Conservation (phyloP, 179 eudicot species). For the Heliamphora pulchella region DNA sequence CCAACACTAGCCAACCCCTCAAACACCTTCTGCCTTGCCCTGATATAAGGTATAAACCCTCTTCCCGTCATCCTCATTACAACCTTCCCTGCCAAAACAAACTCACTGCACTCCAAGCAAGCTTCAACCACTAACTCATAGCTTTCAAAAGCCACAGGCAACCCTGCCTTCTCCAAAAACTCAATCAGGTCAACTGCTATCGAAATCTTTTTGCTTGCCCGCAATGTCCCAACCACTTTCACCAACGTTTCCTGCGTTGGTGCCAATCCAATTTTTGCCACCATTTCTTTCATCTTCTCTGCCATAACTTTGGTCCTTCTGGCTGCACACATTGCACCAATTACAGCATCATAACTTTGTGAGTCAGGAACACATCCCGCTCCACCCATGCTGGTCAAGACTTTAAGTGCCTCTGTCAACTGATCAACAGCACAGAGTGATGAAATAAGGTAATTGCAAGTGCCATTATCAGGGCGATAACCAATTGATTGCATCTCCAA, state of each 20-base stretch:
- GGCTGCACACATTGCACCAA: conserved; percentile 43
- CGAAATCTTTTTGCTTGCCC: conserved; percentile 62
- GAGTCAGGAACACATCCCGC: conserved; percentile 59
- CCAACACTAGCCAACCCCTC: conserved; percentile 66
- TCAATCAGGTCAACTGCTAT: conserved; percentile 61
- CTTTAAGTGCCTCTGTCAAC: conserved; percentile 53
- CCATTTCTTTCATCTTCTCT: conserved; percentile 59
- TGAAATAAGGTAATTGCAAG: conserved; percentile 61
- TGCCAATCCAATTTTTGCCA: conserved; percentile 37
- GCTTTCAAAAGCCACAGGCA: conserved; percentile 54
- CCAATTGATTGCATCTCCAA: conserved; percentile 59
- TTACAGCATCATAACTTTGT: conserved; percentile 54
- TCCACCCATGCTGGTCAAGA: conserved; percentile 48
- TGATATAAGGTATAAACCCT: conserved; percentile 70
- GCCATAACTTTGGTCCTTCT: conserved; percentile 36
- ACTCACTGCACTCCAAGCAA: conserved; percentile 54
- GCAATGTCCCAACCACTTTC: conserved; percentile 38
- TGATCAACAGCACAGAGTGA: conserved; percentile 73
- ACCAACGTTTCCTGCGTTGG: conserved; percentile 60
- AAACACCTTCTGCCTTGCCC: conserved; percentile 63
- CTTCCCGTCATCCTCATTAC: conserved; percentile 50
- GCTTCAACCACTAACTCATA: conserved; percentile 67
- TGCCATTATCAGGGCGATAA: conserved; percentile 64
- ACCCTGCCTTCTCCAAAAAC: conserved; percentile 39
- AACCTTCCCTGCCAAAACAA: conserved; percentile 66